Base-by-base conservation (phyloP, 805 yeast genomes). In the Tanozyma kutaoensis region DNA sequence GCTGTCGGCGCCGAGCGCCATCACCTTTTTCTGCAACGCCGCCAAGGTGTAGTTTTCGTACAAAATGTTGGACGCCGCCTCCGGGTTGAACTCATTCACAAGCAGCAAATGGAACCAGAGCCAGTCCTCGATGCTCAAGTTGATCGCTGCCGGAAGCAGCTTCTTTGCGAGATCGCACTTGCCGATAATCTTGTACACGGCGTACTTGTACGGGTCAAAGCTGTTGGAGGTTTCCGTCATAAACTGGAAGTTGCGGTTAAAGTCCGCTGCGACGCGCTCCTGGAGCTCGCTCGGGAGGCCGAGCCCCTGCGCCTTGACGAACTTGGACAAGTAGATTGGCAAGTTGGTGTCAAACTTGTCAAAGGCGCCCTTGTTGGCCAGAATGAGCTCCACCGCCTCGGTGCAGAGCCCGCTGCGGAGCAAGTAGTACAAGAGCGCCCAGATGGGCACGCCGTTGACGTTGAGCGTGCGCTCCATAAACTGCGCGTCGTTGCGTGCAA, bases 111-210 rank as follows among this genome's bases (percentile, higher is more conserved):
- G 96, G 46, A 80, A 71, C 98, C 98, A 88, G 26, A 88, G 50
- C 97, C 97, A 88, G 54, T 88, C 97, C 50, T 88, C 97, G 25
- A 86, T 70, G 32, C 93, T 80, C 20, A 73, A 53, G 21, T 78
- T 68, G 17, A 88, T 69, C 21, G 69, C 58, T n/a, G 73, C 49
- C 20, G 93, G 72, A 40, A 86, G 55, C 35, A 69, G 57, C 50
- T 73, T 72, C 50, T 75, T 63, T 25, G 78, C 59, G 44, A 77
- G 45, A 55, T 75, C 76, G 50, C 95, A 84, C 49, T 91, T 76
- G n/a, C 97, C 97, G 31, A 88, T 67, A 15, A 91, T 66, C 52
- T 91, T 88, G 57, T 82, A 91, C 5, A 85, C 77, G 0, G 95
- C 91, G 46, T 76, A 78, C 46, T 86, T 76, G 57, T 69, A 91